These are phyloP conservation scores for Exophiala bonariae DNA, from an alignment of 2,329 filamentous ascomycete genomes.

Conservation along the genomic window DNA sequence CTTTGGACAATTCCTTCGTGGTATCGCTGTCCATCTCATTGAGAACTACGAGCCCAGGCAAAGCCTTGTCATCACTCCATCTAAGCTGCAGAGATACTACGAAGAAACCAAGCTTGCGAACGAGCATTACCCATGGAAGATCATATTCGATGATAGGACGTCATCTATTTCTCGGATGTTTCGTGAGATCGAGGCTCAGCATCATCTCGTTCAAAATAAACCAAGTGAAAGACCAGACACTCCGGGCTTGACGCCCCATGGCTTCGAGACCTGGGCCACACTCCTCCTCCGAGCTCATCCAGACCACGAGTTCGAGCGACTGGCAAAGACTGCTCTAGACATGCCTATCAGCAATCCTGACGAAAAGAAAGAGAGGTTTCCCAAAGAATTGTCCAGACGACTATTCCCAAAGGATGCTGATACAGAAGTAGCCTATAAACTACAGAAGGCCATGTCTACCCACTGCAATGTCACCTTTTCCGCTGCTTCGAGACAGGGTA, in stretches of 20 bases:
- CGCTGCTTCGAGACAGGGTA: constrained; percentile 34
- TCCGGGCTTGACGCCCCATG: constrained; percentile 66
- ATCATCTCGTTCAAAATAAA: constrained; percentile 63
- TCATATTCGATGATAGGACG: constrained; percentile 58
- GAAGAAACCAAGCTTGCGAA: constrained; percentile 61
- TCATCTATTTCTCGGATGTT: constrained; percentile 62
- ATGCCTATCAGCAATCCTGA: constrained; percentile 70
- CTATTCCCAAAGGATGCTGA: constrained; percentile 66
- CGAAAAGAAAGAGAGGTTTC: constrained; percentile 70
- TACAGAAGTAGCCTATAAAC: constrained; percentile 56
- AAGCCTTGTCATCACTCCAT: constrained; percentile 71
- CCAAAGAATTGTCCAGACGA: constrained; percentile 73
- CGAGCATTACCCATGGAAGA: constrained; percentile 69
- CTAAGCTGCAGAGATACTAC: constrained; percentile 76
- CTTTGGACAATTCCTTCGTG: constrained; percentile 69
- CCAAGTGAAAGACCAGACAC: constrained; percentile 56
- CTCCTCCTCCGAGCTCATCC: constrained; percentile 74
- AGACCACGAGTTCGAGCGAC: constrained; percentile 69
- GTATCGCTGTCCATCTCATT: constrained; percentile 72
- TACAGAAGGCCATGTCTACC: constrained; percentile 61
- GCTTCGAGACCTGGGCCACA: constrained; percentile 71
- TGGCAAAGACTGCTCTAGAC: constrained; percentile 66
- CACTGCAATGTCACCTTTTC: constrained; percentile 51
- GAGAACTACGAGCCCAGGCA: constrained; percentile 67
- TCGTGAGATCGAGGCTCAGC: constrained; percentile 54